Evolutionary conservation across 2,329 filamentous ascomycete genomes (phyloP).

Genomic region (Aspergillus floridensis): DNA sequence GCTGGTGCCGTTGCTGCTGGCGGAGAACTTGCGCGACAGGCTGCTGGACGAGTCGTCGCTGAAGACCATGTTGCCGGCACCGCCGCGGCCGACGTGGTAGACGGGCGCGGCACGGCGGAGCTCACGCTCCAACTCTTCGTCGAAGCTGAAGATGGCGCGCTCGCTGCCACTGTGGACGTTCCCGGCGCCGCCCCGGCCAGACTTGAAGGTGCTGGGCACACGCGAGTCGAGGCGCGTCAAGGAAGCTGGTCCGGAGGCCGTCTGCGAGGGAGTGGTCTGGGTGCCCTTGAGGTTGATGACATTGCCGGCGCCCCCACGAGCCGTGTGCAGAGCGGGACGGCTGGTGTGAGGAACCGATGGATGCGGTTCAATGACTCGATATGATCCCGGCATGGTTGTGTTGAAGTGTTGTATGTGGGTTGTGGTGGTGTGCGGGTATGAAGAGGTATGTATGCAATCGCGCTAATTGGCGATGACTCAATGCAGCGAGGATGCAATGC

Average conservation of each 20-base stretch:
- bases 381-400: constrained; percentile 37
- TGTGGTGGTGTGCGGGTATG: not conserved
- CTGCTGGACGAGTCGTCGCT: constrained; percentile 25
- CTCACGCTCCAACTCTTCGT: constrained; percentile 62
- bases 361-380: constrained; percentile 61
- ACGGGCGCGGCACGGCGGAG: constrained; percentile 57
- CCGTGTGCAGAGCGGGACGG: constrained; percentile 51
- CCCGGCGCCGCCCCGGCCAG: constrained; percentile 56
- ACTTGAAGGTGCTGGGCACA: constrained; percentile 39
- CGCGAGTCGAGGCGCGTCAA: constrained; percentile 50
- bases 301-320: constrained; percentile 61
- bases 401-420: constrained; percentile 7
- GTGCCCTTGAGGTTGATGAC: constrained; percentile 53
- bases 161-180: constrained; percentile 55
- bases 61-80: constrained; percentile 54
- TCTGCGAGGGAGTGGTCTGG: constrained; percentile 48
- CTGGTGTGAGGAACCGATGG: constrained; percentile 52
- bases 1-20: constrained; percentile 34
- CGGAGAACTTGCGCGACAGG: constrained; percentile 38
- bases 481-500: not conserved
- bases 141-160: constrained; percentile 64
- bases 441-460: not conserved
- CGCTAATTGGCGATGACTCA: not conserved
- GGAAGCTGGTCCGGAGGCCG: constrained; percentile 49
- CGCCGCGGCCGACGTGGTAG: constrained; percentile 63